These are phyloP conservation scores for Aspergillus floridensis DNA, from an alignment of 2,329 filamentous ascomycete species.

Conservation along the genomic window DNA sequence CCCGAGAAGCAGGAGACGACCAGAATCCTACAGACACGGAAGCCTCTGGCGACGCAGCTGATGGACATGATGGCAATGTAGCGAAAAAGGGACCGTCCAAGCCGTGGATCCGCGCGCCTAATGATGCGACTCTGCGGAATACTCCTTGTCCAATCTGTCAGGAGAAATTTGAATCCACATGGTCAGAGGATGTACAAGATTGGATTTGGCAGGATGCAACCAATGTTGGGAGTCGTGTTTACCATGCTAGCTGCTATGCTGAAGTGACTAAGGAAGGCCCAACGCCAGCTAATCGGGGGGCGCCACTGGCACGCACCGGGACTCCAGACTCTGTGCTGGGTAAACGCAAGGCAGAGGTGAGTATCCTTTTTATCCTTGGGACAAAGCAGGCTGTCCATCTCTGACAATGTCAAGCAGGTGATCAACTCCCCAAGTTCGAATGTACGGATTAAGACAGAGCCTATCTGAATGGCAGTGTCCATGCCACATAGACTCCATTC, in stretches of 20 bases:
- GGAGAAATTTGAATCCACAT: slow-evolving; percentile 88
- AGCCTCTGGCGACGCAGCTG: slow-evolving; percentile 39
- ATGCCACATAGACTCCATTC: not conserved
- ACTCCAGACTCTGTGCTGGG: slow-evolving; percentile 67
- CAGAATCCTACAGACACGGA: slow-evolving; percentile 44
- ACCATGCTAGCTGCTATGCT: slow-evolving; percentile 83
- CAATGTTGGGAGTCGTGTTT: slow-evolving; percentile 73
- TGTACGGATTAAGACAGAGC: slow-evolving; percentile 42
- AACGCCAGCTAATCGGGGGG: slow-evolving; percentile 28
- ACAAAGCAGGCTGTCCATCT: not conserved
- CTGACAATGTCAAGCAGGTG: slow-evolving; percentile 23
- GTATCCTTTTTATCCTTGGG: slow-evolving; percentile 1
- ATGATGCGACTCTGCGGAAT: slow-evolving; percentile 70
- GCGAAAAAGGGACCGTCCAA: slow-evolving; percentile 58
- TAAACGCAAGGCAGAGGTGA: slow-evolving; percentile 71
- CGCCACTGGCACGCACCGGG: slow-evolving; percentile 41
- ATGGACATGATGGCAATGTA: slow-evolving; percentile 39
- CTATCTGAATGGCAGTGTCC: slow-evolving; percentile 24
- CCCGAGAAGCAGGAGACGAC: slow-evolving; percentile 73
- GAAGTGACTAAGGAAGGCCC: slow-evolving; percentile 70
- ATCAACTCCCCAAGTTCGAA: slow-evolving; percentile 37
- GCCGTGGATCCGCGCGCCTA: slow-evolving; percentile 79
- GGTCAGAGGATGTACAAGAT: slow-evolving; percentile 89
- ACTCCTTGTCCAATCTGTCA: slow-evolving; percentile 90
- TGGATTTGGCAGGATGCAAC: slow-evolving; percentile 95